Evolutionary conservation across 768 basidiomycete genomes (phyloP).

Genomic region (Stropharia rugosoannulata): DNA sequence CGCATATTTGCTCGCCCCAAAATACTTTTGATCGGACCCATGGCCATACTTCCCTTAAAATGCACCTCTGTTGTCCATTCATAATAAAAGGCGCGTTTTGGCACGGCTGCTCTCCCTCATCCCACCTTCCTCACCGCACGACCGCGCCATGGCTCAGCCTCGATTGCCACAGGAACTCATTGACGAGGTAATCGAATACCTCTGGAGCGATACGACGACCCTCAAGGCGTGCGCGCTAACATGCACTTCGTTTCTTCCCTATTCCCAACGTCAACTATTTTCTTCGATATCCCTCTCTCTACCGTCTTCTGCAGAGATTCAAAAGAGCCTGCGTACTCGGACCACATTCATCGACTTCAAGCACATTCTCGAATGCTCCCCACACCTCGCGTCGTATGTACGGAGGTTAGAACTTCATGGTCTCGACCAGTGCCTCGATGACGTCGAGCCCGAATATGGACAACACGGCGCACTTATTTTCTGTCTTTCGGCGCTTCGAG

Average conservation of each 20-base stretch:
- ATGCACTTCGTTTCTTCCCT: constrained; percentile 1
- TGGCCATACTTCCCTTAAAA: neutral
- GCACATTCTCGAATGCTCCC: neutral
- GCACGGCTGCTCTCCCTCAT: neutral
- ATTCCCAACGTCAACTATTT: constrained; percentile 6
- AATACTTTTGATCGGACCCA: neutral
- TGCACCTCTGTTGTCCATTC: neutral
- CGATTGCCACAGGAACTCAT: constrained; percentile 6
- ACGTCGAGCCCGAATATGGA: neutral
- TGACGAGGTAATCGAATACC: constrained; percentile 1
- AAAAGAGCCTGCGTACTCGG: neutral
- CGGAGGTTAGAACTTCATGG: neutral
- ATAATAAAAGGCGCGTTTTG: neutral
- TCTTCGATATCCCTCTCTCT: neutral
- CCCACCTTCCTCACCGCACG: neutral
- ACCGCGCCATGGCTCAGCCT: neutral
- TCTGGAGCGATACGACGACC: constrained; percentile 1
- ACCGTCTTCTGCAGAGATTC: neutral
- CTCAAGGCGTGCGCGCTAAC: constrained; percentile 9
- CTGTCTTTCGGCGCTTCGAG: constrained; percentile 2
- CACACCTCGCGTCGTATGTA: neutral
- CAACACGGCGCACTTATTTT: neutral
- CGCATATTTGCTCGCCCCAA: too few species aligned
- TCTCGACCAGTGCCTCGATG: neutral
- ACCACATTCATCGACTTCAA: neutral